Evolutionary conservation across 2,329 filamentous ascomycete species (phyloP), one percentile per base, ranked within the genome.

Genomic region (Fusarium sp.): DNA sequence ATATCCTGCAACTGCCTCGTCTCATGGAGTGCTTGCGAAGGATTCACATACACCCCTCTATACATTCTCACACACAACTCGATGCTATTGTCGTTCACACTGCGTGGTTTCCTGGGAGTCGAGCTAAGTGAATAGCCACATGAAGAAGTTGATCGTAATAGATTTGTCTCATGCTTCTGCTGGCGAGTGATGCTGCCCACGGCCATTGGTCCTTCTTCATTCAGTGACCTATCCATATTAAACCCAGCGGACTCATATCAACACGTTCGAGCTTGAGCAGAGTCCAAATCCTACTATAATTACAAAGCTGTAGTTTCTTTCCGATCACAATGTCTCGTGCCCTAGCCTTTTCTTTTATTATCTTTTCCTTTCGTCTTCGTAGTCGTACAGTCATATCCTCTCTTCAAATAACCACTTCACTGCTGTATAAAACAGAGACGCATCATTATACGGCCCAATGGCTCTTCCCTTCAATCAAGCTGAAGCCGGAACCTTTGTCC

Each of bases 401-500:
- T 15, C 11, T 7, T 9, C 4, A 6, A 13, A 15, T 20, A n/a
- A n/a, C 15, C 11, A 20, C 14, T 44, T 22, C 19, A 7, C 9
- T 7, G 9, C 22, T 7, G 4, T 9, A 5, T 11, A 25, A 41
- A 8, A 19, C 3, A 19, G n/a, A 15, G 4, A 23, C 2, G 7
- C 7, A n/a, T 8, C 13, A 7, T n/a, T 35, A 9, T 14, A 6
- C 9, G 8, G 9, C 7, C 19, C 13, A 25, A 14, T 19, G 2
- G 14, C 11, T 32, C 6, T 9, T 22, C 22, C n/a, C 22, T 13
- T 25, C 35, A 27, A 32, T 65, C 25, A 68, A 33, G 56, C 58
- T 35, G 71, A 68, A 14, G 72, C 48, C 4, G 78, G 76, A 20
- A 79, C 86, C 75, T 85, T 89, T 23, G 92, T 96, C 78, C 88